phyloP scores from a whole-genome alignment of 2,329 filamentous ascomycete species.

The Claviceps maximensis region DNA sequence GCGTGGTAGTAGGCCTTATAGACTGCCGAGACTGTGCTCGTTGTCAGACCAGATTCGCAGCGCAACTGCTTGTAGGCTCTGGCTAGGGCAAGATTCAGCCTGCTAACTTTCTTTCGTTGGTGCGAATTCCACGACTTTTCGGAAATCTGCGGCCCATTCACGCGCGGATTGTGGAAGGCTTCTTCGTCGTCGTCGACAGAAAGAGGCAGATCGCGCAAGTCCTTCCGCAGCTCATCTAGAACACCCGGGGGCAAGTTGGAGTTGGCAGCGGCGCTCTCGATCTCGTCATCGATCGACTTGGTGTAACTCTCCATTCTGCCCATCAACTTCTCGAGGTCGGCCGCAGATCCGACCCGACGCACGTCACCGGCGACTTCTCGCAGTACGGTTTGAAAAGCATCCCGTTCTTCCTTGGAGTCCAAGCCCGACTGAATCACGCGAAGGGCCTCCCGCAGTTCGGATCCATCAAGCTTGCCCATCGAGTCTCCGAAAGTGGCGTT shows the following conservation, averaged over 20 bases:
- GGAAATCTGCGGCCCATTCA: conserved; percentile 21
- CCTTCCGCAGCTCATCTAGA: conserved; percentile 18
- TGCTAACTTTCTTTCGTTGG: conserved; percentile 25
- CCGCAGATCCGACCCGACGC: conserved; percentile 18
- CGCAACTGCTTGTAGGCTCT: conserved; percentile 17
- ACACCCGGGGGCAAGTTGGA: conserved; percentile 19
- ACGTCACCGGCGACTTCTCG: conserved; percentile 17
- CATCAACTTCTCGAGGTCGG: conserved; percentile 23
- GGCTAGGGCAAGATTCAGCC: conserved; percentile 20
- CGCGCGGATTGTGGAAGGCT: conserved; percentile 10
- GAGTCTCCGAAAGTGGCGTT: conserved; percentile 28
- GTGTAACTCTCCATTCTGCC: conserved; percentile 22
- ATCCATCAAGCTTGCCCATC: conserved; percentile 22
- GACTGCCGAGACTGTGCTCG: conserved; percentile 23
- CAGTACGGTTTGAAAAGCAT: conserved; percentile 23
- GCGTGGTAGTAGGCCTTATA: conserved; percentile 43
- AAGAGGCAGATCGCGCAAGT: conserved; percentile 14
- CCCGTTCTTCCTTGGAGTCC: conserved; percentile 19
- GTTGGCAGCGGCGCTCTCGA: conserved; percentile 16
- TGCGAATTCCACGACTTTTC: conserved; percentile 23
- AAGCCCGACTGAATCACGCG: conserved; percentile 26
- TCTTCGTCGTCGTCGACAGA: conserved; percentile 10
- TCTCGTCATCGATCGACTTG: conserved; percentile 21
- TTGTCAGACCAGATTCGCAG: conserved; percentile 15
- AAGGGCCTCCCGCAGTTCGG: conserved; percentile 23